Conservation (phyloP, 2,329 filamentous ascomycete genomes). For the Cordyceps javanica region DNA sequence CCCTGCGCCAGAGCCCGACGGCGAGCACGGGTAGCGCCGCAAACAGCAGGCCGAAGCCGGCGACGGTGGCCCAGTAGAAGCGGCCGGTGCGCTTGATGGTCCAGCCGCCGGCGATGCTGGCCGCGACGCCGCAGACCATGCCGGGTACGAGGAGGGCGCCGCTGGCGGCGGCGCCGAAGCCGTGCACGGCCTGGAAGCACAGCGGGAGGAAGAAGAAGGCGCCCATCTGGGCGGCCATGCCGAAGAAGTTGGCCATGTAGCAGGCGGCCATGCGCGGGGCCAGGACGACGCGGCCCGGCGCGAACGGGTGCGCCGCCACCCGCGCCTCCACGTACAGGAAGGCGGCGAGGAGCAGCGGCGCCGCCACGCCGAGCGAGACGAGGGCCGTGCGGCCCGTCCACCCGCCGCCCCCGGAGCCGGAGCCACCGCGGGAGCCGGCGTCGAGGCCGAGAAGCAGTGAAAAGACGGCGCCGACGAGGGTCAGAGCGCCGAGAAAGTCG, state of each 20-base stretch:
- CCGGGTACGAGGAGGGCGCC: constrained; percentile 62
- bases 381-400: constrained; percentile 58
- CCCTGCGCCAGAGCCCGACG: constrained; percentile 43
- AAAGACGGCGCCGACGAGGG: constrained; percentile 60
- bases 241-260: constrained; percentile 69
- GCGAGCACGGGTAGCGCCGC: constrained; percentile 48
- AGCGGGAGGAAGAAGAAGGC: constrained; percentile 69
- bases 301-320: constrained; percentile 65
- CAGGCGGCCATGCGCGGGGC: constrained; percentile 59
- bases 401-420: no score
- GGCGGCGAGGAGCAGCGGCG: constrained; percentile 51
- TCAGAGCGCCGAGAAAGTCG: constrained; percentile 66
- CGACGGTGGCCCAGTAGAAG: constrained; percentile 64
- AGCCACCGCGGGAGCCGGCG: constrained; percentile 63
- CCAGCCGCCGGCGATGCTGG: constrained; percentile 58
- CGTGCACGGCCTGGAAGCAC: constrained; percentile 69
- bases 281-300: constrained; percentile 67
- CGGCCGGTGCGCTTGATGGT: constrained; percentile 64
- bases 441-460: constrained; percentile 65
- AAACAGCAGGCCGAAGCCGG: constrained; percentile 45
- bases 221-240: constrained; percentile 50
- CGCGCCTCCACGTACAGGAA: constrained; percentile 65
- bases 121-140: constrained; percentile 55
- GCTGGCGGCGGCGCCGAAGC: constrained; percentile 55
- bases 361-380: constrained; percentile 46